A percentile compares a stretch with the other conserved stretches of the same genome.
Conservation (phyloP, 495 filamentous ascomycete genomes). For the Tuber umbilicatum region DNA sequence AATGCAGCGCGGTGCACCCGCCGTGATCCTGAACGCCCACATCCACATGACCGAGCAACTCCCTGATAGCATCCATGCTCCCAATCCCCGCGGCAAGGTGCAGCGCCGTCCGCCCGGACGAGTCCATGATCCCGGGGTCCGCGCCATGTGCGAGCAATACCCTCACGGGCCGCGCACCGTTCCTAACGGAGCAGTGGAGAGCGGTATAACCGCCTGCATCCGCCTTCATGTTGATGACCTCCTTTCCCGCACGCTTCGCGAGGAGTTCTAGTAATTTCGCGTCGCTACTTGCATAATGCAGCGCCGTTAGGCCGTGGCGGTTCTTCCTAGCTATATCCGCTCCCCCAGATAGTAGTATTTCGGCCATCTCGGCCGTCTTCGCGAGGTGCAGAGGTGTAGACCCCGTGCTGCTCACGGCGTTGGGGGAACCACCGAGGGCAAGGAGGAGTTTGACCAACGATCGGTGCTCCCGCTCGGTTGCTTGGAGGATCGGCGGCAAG, state of each 20-base stretch:
- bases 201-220: neutral
- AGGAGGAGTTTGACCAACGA: neutral
- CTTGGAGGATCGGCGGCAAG: neutral
- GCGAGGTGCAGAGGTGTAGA: neutral
- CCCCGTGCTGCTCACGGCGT: neutral
- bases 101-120: neutral
- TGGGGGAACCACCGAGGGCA: neutral
- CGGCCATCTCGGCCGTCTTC: slow-evolving; percentile 1
- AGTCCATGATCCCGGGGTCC: neutral
- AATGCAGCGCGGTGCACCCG: slow-evolving; percentile 11
- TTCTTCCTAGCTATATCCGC: neutral
- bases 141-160: slow-evolving; percentile 4
- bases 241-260: neutral
- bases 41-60: neutral
- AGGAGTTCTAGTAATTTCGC: neutral
- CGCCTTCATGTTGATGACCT: slow-evolving; percentile 3
- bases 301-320: neutral
- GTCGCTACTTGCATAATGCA: neutral
- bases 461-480: neutral
- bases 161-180: neutral
- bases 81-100: neutral
- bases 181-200: slow-evolving; percentile 5
- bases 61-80: neutral
- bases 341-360: neutral
- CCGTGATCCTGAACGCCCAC: slow-evolving; percentile 1